These are phyloP conservation scores for Sordariomycetes sp. DNA, from an alignment of 2,329 filamentous ascomycete genomes.

Conservation along the genomic window DNA sequence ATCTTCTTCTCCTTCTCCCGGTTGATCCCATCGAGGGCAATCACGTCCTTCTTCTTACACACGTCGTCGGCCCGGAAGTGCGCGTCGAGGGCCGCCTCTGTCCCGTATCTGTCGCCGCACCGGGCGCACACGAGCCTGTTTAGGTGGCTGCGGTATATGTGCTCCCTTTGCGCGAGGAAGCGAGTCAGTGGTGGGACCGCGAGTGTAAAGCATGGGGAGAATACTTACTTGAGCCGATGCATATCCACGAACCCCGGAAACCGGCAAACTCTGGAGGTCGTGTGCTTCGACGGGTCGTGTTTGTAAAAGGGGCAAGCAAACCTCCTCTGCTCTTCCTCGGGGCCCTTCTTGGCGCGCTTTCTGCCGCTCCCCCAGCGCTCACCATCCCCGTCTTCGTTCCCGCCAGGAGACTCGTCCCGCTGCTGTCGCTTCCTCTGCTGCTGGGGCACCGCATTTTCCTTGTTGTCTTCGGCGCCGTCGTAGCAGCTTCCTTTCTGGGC, in stretches of 20 bases:
- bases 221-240: conserved; percentile 13
- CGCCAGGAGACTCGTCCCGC: conserved; percentile 11
- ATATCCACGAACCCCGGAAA: conserved; percentile 12
- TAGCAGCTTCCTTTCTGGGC: neutral
- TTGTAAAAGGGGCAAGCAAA: conserved; percentile 23
- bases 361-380: conserved; percentile 14
- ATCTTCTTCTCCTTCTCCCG: neutral
- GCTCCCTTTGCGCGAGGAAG: neutral
- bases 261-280: conserved; percentile 10
- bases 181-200: neutral
- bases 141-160: neutral
- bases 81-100: neutral
- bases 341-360: conserved; percentile 21
- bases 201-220: no score
- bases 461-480: conserved; percentile 7
- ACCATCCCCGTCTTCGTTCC: conserved; percentile 15
- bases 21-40: neutral
- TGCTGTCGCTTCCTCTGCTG: conserved; percentile 2
- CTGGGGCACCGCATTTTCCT: conserved; percentile 7
- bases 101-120: neutral
- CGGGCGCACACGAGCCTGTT: conserved; percentile 1
- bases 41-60: conserved; percentile 1
- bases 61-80: neutral
- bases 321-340: conserved; percentile 12
- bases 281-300: conserved; percentile 15